These are phyloP conservation scores for Voacanga thouarsii DNA, from an alignment of 257 asterid species.

Conservation along the genomic window DNA sequence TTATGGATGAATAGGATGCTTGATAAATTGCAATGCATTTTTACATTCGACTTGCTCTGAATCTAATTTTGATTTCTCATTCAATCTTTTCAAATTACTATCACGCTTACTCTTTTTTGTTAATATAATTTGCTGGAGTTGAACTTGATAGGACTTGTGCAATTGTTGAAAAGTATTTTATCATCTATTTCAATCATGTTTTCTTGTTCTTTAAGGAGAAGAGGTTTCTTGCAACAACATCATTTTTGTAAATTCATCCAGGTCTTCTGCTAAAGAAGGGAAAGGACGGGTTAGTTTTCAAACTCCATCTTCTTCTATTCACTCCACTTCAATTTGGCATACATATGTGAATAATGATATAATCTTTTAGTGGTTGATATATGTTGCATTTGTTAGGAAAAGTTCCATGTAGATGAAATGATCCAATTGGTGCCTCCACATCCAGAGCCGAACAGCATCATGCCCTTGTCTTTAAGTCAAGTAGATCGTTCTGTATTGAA, in stretches of 20 bases:
- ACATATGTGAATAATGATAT: background rate
- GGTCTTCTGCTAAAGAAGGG: slow-evolving; percentile 1
- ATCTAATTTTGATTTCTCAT: background rate
- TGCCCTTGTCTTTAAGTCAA: slow-evolving; percentile 94
- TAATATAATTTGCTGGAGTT: background rate
- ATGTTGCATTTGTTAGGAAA: slow-evolving; percentile 26
- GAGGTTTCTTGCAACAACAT: background rate
- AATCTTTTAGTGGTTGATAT: slow-evolving; percentile 5
- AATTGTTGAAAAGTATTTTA: background rate
- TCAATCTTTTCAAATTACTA: background rate
- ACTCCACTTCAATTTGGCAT: background rate
- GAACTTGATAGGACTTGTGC: background rate
- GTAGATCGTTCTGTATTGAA: slow-evolving; percentile 74
- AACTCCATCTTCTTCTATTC: background rate
- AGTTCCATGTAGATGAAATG: slow-evolving; percentile 31
- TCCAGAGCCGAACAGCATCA: slow-evolving; percentile 34
- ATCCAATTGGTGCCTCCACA: slow-evolving; percentile 25
- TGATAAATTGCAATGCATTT: background rate
- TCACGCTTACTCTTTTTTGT: background rate
- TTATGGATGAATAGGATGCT: background rate
- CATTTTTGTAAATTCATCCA: background rate
- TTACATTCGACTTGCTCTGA: background rate
- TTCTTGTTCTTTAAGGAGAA: slow-evolving; percentile 7
- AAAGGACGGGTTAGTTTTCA: slow-evolving; percentile 15
- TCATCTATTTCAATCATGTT: background rate